A percentile compares a stretch with the other conserved stretches of the same genome.
These are phyloP conservation scores for Pisolithus tinctorius DNA, from an alignment of 768 basidiomycete species.

Conservation along the genomic window DNA sequence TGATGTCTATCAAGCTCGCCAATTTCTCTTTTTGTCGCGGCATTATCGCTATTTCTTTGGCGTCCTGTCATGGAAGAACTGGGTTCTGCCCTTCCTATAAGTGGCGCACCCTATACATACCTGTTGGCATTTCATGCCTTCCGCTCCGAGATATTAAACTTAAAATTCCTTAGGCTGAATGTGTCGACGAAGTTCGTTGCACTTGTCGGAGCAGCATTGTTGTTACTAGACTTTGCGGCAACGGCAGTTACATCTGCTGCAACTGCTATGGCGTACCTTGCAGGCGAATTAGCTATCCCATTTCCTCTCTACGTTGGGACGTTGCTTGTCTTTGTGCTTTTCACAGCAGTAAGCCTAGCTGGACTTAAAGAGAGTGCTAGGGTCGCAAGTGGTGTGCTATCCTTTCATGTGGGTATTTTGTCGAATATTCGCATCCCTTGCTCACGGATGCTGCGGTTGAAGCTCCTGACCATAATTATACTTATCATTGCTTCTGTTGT, in stretches of 20 bases:
- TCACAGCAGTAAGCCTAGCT: conserved; percentile 48
- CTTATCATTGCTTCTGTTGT: conserved; percentile 45
- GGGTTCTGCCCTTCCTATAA: conserved; percentile 60
- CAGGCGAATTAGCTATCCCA: conserved; percentile 53
- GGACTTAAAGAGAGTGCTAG: conserved; percentile 59
- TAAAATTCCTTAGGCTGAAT: conserved; percentile 41
- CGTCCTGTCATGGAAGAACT: conserved; percentile 71
- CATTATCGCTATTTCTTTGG: conserved; percentile 60
- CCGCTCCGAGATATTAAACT: background rate
- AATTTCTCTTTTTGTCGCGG: conserved; percentile 58
- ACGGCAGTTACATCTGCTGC: conserved; percentile 70
- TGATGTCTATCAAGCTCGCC: conserved; percentile 43
- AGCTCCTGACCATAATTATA: conserved; percentile 51
- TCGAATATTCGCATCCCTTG: background rate
- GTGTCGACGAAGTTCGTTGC: conserved; percentile 57
- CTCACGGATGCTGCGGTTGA: background rate
- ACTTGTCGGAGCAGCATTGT: conserved; percentile 56
- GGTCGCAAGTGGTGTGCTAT: conserved; percentile 50
- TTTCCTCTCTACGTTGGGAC: conserved; percentile 49
- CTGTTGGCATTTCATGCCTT: conserved; percentile 33
- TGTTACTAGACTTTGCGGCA: conserved; percentile 65
- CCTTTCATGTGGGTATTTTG: conserved; percentile 45
- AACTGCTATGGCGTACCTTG: conserved; percentile 61
- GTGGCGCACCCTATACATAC: conserved; percentile 67
- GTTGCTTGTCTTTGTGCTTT: conserved; percentile 46